Conservation (phyloP, 1,284 basidiomycete genomes). For the Rhodotorula mucilaginosa region DNA sequence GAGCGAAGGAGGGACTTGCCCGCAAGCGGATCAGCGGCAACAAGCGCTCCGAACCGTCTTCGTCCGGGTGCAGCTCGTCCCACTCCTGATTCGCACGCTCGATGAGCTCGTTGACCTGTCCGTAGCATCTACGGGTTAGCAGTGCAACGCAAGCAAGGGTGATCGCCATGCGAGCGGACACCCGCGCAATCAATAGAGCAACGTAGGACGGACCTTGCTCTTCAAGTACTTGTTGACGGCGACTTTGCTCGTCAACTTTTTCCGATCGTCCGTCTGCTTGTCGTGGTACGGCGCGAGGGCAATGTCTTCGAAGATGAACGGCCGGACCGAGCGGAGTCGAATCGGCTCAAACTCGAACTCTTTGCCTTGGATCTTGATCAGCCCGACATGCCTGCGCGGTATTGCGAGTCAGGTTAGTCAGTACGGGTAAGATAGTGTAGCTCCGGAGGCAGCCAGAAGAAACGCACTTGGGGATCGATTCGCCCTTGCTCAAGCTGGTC, state of each 20-base stretch:
- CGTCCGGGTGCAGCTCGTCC: conserved; percentile 66
- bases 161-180: too few relatives aligned
- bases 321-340: conserved; percentile 83
- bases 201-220: conserved; percentile 56
- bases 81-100: conserved; percentile 70
- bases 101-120: conserved; percentile 75
- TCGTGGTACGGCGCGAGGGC: conserved; percentile 71
- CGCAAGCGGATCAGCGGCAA: conserved; percentile 86
- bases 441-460: neutral
- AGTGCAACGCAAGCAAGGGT: neutral
- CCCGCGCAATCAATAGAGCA: neutral
- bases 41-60: conserved; percentile 60
- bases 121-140: neutral
- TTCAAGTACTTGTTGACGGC: conserved; percentile 77
- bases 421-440: neutral
- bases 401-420: neutral
- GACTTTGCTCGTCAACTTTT: conserved; percentile 75
- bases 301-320: conserved; percentile 89
- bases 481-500: conserved; percentile 86
- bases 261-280: conserved; percentile 57
- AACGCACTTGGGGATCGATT: conserved; percentile 80
- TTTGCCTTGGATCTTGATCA: conserved; percentile 79
- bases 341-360: conserved; percentile 83
- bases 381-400: conserved; percentile 70
- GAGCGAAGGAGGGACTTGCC: conserved; percentile 50